phyloP scores from a whole-genome alignment of 2,329 filamentous ascomycete genomes.

The Botryosphaeria agaves region DNA sequence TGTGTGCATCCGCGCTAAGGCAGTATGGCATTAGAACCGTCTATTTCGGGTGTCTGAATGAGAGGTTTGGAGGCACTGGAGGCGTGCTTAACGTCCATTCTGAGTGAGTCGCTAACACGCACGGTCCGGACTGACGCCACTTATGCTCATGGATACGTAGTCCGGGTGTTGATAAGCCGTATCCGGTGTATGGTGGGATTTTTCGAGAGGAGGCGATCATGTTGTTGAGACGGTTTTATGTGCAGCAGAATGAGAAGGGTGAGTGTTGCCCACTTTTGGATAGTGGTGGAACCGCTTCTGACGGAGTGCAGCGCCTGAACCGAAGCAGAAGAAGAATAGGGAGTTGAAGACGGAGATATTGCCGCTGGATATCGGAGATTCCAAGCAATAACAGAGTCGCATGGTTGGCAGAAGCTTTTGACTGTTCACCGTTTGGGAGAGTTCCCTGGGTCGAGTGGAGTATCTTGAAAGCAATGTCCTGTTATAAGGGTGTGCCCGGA shows the following conservation, averaged over 20 bases:
- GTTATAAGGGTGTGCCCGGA: too few relatives aligned
- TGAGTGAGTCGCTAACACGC: constrained; percentile 27
- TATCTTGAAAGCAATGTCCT: too few relatives aligned
- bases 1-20: constrained; percentile 86
- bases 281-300: neutral
- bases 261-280: constrained; percentile 11
- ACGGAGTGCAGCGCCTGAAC: constrained; percentile 35
- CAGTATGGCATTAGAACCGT: constrained; percentile 80
- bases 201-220: constrained; percentile 87
- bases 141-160: constrained; percentile 29
- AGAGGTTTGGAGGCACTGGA: constrained; percentile 91
- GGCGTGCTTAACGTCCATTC: constrained; percentile 78
- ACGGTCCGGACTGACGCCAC: neutral
- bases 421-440: too few relatives aligned
- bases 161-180: constrained; percentile 58
- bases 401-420: too few relatives aligned
- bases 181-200: constrained; percentile 71
- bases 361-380: constrained; percentile 18
- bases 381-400: neutral
- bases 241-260: constrained; percentile 94
- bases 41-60: constrained; percentile 89
- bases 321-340: constrained; percentile 44
- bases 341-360: constrained; percentile 43
- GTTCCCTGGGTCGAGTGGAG: too few relatives aligned
- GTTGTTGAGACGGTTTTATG: constrained; percentile 82